Percentiles rank a stretch among this genome's conserved stretches.
phyloP scores from a whole-genome alignment of 2,329 filamentous ascomycete species.

The Fusarium hostae region DNA sequence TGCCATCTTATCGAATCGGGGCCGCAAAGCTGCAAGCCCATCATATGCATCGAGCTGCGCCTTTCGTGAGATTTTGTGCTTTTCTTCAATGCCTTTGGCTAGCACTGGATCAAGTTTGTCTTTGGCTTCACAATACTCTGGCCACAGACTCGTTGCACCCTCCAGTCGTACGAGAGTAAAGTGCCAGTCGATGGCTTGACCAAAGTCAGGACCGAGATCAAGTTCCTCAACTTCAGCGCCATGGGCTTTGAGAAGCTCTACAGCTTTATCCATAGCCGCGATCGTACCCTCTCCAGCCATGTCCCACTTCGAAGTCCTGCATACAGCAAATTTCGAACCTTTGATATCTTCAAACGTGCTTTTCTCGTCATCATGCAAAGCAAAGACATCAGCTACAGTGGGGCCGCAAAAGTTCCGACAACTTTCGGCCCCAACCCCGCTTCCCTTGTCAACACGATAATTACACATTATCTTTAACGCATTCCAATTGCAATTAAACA shows the following conservation, averaged over 20 bases:
- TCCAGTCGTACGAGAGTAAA: slow-evolving; percentile 61
- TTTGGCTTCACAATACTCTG: slow-evolving; percentile 62
- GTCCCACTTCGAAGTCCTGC: slow-evolving; percentile 64
- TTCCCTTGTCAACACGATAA: too few species aligned
- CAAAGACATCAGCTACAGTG: slow-evolving; percentile 65
- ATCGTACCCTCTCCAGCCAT: slow-evolving; percentile 57
- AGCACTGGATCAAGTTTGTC: slow-evolving; percentile 59
- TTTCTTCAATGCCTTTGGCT: slow-evolving; percentile 63
- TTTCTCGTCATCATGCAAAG: slow-evolving; percentile 61
- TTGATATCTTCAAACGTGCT: slow-evolving; percentile 50
- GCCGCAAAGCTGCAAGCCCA: slow-evolving; percentile 62
- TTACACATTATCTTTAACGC: too few species aligned
- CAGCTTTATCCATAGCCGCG: slow-evolving; percentile 55
- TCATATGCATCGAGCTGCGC: slow-evolving; percentile 65
- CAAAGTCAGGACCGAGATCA: slow-evolving; percentile 61
- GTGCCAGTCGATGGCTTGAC: slow-evolving; percentile 63
- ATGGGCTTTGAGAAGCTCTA: slow-evolving; percentile 52
- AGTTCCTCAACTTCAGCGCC: slow-evolving; percentile 69
- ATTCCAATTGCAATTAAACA: too few species aligned
- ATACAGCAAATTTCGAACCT: slow-evolving; percentile 64
- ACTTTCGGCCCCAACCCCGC: too few species aligned
- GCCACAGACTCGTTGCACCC: slow-evolving; percentile 63
- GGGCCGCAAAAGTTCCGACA: too few species aligned
- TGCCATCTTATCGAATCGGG: slow-evolving; percentile 64
- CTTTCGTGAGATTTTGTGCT: slow-evolving; percentile 54